Base-by-base conservation (phyloP, 108 stramenopile species). In the Pseudonitzschia multiseries region DNA sequence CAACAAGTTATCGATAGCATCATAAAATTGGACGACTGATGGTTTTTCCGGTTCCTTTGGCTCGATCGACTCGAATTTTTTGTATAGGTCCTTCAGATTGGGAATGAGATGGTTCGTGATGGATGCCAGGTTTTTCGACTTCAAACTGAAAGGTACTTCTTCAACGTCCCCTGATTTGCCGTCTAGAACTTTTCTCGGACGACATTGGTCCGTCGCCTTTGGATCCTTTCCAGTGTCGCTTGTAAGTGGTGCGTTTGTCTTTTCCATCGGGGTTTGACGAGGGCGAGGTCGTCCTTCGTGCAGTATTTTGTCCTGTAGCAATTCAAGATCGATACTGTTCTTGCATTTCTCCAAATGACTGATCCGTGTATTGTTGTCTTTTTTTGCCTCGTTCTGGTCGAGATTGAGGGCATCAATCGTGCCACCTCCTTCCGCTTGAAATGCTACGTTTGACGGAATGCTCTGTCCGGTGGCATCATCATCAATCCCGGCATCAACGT, bases 371-470 rank as follows among this genome's bases (percentile, higher is more conserved):
- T n/a, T n/a, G n/a, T n/a, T n/a, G n/a, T n/a, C n/a, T n/a, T n/a
- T n/a, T 12, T 31, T 18, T n/a, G 36, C 22, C 61, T 28, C 41
- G 28, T 24, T 26, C 44, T 59, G 43, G 51, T 60, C 62, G 50
- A 73, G 60, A 29, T 51, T 67, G n/a, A 17, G 28, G 40, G 4
- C 27, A 5, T 22, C 68, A 31, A 31, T 0, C n/a, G 69, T 10
- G 20, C 4, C 36, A 24, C 29, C 32, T 5, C 62, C 62, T 27
- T 56, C 54, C 15, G 12, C 28, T 9, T 13, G 52, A 56, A 50
- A 62, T 13, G 65, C 60, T 8, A 77, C 69, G 14, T 70, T 71
- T 4, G 77, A 77, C 0, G 56, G 77, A 32, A 77, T 41, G 43
- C 77, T 77, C 29, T 50, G 21, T 18, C 5, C 46, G 12, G 43